These are phyloP conservation scores for Phytophthora boehmeriae DNA, from an alignment of 352 stramenopile genomes.

Conservation along the genomic window DNA sequence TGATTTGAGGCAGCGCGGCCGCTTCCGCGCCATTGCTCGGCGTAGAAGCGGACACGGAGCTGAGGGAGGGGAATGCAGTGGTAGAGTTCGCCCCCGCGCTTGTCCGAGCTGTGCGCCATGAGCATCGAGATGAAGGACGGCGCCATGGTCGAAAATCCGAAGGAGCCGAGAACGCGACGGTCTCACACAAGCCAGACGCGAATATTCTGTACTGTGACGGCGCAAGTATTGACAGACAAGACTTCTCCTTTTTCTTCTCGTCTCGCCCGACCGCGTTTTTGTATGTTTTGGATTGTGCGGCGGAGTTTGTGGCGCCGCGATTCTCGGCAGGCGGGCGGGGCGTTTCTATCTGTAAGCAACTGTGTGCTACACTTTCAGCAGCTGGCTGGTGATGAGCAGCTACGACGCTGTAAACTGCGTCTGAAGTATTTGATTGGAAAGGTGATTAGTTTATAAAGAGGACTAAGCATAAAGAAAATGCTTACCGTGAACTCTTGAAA, in stretches of 20 bases:
- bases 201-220: not conserved
- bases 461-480: too few species aligned
- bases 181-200: not conserved
- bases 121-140: conserved; percentile 70
- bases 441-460: too few species aligned
- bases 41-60: conserved; percentile 7
- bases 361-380: not conserved
- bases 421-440: not conserved
- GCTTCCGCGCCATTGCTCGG: not conserved
- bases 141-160: conserved; percentile 45
- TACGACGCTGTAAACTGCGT: not conserved
- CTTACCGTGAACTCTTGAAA: too few species aligned
- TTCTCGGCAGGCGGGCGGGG: not conserved
- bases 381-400: not conserved
- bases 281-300: not conserved
- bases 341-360: conserved; percentile 3
- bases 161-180: conserved; percentile 21
- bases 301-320: not conserved
- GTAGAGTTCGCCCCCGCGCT: conserved; percentile 14
- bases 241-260: not conserved
- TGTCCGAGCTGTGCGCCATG: conserved; percentile 38
- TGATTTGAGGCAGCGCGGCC: conserved; percentile 29
- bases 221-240: not conserved
- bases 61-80: conserved; percentile 15
- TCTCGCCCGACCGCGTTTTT: not conserved